These are phyloP conservation scores for Soucietia sequanensis DNA, from an alignment of 805 yeast genomes.

Conservation along the genomic window DNA sequence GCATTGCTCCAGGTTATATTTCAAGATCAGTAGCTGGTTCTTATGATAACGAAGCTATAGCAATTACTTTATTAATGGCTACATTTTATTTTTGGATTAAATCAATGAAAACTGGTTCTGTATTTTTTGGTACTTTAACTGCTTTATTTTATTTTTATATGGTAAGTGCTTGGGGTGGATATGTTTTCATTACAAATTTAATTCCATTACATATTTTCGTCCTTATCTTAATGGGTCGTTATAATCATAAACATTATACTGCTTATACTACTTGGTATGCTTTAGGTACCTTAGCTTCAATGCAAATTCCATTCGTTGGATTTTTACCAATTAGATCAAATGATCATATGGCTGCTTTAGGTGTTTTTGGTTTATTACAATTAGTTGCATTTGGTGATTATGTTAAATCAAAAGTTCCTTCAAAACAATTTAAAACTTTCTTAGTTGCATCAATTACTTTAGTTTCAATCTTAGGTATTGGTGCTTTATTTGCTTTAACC, in stretches of 20 bases:
- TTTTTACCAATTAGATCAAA: constrained; percentile 94
- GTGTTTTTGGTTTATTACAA: constrained; percentile 94
- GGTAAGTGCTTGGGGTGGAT: constrained; percentile 99
- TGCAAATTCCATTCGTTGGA: constrained; percentile 99
- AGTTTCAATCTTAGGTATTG: constrained; percentile 61
- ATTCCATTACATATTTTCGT: constrained; percentile 94
- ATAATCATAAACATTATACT: constrained; percentile 75
- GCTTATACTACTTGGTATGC: constrained; percentile 97
- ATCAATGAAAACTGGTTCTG: constrained; percentile 86
- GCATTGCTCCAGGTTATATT: constrained; percentile 97
- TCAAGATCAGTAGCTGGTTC: constrained; percentile 98
- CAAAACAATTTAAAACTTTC: constrained; percentile 69
- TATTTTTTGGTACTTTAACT: constrained; percentile 77
- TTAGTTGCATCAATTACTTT: constrained; percentile 57
- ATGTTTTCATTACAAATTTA: constrained; percentile 96
- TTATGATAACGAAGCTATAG: constrained; percentile 98
- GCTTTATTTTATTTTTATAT: constrained; percentile 93
- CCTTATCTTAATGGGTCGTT: constrained; percentile 90
- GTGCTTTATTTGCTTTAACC: constrained; percentile 76
- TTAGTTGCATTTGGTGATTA: constrained; percentile 84
- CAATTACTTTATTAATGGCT: constrained; percentile 91
- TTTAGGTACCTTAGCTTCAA: constrained; percentile 94
- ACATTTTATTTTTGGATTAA: constrained; percentile 96
- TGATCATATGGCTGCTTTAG: constrained; percentile 98
- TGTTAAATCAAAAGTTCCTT: constrained; percentile 69